phyloP scores from a whole-genome alignment of 2,329 filamentous ascomycete genomes.

The Colletotrichum incanum region DNA sequence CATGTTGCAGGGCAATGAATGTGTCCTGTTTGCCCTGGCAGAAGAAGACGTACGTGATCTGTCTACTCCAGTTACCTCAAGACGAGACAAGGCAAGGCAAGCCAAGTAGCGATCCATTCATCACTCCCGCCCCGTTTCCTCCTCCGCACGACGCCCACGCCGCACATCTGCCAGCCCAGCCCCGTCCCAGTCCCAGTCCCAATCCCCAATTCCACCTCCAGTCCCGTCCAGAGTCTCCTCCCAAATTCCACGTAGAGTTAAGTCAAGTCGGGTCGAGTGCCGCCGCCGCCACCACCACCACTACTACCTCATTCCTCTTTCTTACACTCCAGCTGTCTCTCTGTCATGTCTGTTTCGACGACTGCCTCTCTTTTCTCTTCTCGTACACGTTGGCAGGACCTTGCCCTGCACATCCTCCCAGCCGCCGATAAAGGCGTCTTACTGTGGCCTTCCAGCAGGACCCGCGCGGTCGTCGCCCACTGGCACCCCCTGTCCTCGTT shows the following conservation, averaged over 20 bases:
- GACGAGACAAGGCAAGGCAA: background rate
- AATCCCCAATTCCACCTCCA: constrained; percentile 17
- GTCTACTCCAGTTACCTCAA: background rate
- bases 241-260: constrained; percentile 35
- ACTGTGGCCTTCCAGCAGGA: constrained; percentile 20
- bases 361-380: constrained; percentile 12
- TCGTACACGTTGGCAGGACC: constrained; percentile 17
- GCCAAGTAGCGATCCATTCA: background rate
- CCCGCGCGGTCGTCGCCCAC: constrained; percentile 25
- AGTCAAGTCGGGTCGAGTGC: constrained; percentile 13
- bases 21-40: background rate
- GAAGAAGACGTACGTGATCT: background rate
- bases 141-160: constrained; percentile 13
- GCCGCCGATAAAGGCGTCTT: background rate
- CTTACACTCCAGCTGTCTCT: background rate
- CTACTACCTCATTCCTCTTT: background rate
- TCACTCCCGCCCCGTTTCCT: background rate
- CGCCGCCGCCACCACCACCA: constrained; percentile 8
- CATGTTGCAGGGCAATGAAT: background rate
- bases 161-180: constrained; percentile 4
- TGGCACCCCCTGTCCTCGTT: constrained; percentile 28
- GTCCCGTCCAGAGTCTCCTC: constrained; percentile 6
- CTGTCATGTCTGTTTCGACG: constrained; percentile 1
- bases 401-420: constrained; percentile 9
- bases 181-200: constrained; percentile 17